Base-by-base conservation (phyloP, 371 early-diverging fungal species). In the Dinochytrium kinnereticum region DNA sequence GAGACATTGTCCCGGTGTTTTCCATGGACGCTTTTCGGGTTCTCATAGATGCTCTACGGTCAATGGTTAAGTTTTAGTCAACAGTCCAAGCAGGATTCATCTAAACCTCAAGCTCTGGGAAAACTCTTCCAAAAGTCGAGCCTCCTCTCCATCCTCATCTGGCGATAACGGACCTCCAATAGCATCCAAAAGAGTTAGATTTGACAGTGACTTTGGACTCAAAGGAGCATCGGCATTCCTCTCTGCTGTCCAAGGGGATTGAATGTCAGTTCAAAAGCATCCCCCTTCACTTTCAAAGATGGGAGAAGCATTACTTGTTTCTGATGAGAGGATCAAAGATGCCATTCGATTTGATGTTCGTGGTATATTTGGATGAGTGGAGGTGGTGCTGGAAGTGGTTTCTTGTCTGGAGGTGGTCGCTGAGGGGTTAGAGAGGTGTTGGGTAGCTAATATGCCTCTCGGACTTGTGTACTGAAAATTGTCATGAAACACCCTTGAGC, bases 21-120 rank as follows among this genome's bases (percentile, higher is more conserved):
- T 13, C 13, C 10, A 44, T 44, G 24, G n/a, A 53, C 5, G 24
- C n/a, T 53, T 44, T 53, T 26, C 26, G 10, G 5, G 36, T 61
- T 34, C 61, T 17, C 61, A 61, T 61, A 2, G 61, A 61, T 31
- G 61, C 30, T 61, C 61, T 61, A 34, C 26, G n/a, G n/a, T n/a
- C n/a, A n/a, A 55, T 28, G 24, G 61, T 34, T 7, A 61, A 3
- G 61, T 3, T 31, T 34, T 21, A 17, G 31, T 5, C 37, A 61
- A 31, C 7, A 34, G 61, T 31, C 10, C 26, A 15, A 28, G 17
- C 13, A 10, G 17, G 57, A 55, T 21, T 7, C 21, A n/a, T 7
- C 19, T 44, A 7, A 13, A 61, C 61, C 61, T 61, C 30, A 61
- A 26, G 34, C 36, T 61, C 24, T 61, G 30, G 5, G 61, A 61